A percentile compares a stretch with the other conserved stretches of the same genome.
phyloP scores from a whole-genome alignment of 352 stramenopile species.

The Pythium folliculosum region DNA sequence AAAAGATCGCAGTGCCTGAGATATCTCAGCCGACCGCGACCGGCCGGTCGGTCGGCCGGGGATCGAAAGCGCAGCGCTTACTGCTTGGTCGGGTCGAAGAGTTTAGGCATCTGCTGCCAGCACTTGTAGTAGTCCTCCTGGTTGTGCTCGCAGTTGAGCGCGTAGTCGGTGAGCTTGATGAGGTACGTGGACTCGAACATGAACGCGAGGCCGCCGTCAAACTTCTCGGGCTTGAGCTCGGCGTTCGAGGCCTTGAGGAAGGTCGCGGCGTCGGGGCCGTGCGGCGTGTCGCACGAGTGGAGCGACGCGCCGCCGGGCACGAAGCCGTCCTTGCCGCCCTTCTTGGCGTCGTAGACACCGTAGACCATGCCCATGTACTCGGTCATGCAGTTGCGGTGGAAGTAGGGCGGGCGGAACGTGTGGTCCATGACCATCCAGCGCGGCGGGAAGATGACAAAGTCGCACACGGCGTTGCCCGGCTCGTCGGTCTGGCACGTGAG shows the following conservation, averaged over 20 bases:
- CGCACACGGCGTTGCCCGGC: constrained; percentile 91
- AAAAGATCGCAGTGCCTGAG: neutral
- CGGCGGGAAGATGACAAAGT: constrained; percentile 98
- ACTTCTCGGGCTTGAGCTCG: constrained; percentile 86
- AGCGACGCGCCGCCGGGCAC: constrained; percentile 91
- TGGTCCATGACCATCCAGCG: constrained; percentile 95
- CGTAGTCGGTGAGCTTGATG: constrained; percentile 89
- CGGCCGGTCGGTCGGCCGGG: too few relatives aligned
- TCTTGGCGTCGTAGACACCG: constrained; percentile 96
- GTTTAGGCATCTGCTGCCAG: constrained; percentile 92
- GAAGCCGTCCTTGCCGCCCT: constrained; percentile 85
- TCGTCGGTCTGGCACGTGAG: constrained; percentile 94
- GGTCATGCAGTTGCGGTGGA: constrained; percentile 97
- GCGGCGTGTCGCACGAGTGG: constrained; percentile 87
- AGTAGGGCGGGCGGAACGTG: constrained; percentile 93
- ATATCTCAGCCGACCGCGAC: neutral
- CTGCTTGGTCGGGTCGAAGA: constrained; percentile 64
- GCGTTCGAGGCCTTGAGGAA: constrained; percentile 90
- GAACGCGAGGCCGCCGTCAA: constrained; percentile 94
- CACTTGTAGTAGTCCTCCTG: constrained; percentile 93
- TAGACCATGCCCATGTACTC: constrained; percentile 99
- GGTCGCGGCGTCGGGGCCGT: constrained; percentile 93
- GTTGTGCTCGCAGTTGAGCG: constrained; percentile 84
- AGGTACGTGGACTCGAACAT: constrained; percentile 98
- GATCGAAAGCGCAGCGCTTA: too few relatives aligned